Base-by-base conservation (phyloP, 75 land plant genomes). In the Picea glauca region DNA sequence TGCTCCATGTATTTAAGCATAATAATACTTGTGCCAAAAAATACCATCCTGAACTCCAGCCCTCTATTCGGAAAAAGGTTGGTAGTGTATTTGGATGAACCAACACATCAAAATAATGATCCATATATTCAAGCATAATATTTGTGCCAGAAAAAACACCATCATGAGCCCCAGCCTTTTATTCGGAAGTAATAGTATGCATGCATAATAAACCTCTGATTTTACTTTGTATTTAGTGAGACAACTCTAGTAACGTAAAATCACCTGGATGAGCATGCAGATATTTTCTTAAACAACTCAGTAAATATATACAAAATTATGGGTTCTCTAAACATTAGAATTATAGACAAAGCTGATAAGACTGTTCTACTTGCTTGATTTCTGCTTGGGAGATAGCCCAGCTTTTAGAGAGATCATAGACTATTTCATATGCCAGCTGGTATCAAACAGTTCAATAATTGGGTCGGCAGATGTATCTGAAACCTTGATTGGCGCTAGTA, bases 371-470 rank as follows among this genome's bases (percentile, higher is more conserved):
- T 14, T 67, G 46, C 72, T 43, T 67, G 20, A 20, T 67, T 67
- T 38, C 72, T 67, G 15, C n/a, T 67, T 67, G 46, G 72, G 50
- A 67, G 46, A 67, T 38, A 8, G 40, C 72, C 21, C 72, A 33
- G 21, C 18, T 64, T 31, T 64, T 14, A 15, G 17, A 31, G 67
- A 64, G 67, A 64, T 31, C 18, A 67, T 5, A 67, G 72, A 67
- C 2, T n/a, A 14, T 18, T 43, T 33, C 72, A 33, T 67, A n/a
- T 67, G 72, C 46, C 72, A 38, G 38, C 72, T 67, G 17, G 72
- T 8, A 67, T 67, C 46, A 67, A 67, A 67, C 20, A 67, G 72
- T 18, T 67, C 72, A 20, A 67, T 17, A 67, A 67, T 67, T 38
- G 72, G 72, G 72, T 67, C 72, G 17, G 46, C 46, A 67, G 46